phyloP scores from a whole-genome alignment of 768 basidiomycete species.

The Candolleomyces efflorescens region DNA sequence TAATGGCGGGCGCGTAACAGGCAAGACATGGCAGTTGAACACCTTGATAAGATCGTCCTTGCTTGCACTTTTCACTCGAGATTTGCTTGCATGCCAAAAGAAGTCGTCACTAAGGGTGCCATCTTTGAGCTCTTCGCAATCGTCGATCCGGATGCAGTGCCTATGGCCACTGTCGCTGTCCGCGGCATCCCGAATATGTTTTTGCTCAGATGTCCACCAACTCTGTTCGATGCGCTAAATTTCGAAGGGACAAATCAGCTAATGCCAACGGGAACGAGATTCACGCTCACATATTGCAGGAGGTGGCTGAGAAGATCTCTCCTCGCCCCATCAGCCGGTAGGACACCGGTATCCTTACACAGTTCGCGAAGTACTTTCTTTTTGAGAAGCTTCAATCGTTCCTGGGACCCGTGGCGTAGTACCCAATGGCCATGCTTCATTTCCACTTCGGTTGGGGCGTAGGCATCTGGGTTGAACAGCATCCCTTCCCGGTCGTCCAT shows the following conservation, averaged over 20 bases:
- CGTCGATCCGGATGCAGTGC: background rate
- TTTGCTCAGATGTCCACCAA: background rate
- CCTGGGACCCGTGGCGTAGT: background rate
- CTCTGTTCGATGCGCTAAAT: background rate
- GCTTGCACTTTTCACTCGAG: background rate
- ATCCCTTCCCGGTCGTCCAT: slow-evolving; percentile 3
- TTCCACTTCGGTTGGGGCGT: background rate
- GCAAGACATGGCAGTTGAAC: background rate
- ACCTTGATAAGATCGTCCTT: background rate
- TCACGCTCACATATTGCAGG: background rate
- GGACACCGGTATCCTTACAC: background rate
- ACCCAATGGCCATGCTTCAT: background rate
- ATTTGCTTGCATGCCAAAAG: background rate
- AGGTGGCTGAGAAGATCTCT: background rate
- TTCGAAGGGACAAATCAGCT: background rate
- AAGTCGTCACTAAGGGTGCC: background rate
- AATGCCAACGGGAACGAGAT: no score
- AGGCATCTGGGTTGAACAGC: background rate
- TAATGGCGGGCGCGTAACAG: no score
- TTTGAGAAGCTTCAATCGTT: background rate
- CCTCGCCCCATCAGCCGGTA: background rate
- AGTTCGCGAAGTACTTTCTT: background rate
- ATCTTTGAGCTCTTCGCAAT: background rate
- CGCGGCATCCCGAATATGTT: background rate
- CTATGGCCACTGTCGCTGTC: no score